Evolutionary conservation across 176 grass and related monocot genomes (phyloP), one percentile per base, ranked within the genome.

Genomic region (Bothriochloa decipiens): DNA sequence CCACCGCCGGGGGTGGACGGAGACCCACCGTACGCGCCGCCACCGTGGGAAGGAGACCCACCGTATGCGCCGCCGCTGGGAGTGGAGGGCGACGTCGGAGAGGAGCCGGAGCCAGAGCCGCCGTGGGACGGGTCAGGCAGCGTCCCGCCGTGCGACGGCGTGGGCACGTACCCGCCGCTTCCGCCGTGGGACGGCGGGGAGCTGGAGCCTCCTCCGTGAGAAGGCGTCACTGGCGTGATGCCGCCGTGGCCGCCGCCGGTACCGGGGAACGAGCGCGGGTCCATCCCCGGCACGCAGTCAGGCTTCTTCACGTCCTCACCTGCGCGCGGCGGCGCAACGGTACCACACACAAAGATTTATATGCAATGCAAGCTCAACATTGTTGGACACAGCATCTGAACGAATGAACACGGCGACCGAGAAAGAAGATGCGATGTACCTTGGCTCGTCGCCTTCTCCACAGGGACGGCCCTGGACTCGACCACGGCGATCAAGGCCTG

Each of bases 221-320:
- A 82, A 2, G 90, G 90, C 5, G 90, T 86, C 7, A 83, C 41
- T n/a, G 83, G 68, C 3, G 67, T 77, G 26, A 80, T 83, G 36
- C 83, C 43, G 7, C 41, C 83, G 2, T 72, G 65, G 37, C 55
- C 46, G 36, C 83, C 43, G 47, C 47, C 45, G 45, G 45, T 47
- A 0, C 45, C 47, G 14, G 47, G 47, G 47, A 50, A 90, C 3
- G 29, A 49, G 58, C 0, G 88, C 37, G 88, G 88, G 74, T 90
- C 88, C 15, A 86, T 10, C 1, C 73, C 74, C 23, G 89, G 84
- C 76, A 91, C 89, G 81, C 89, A 91, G 81, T 91, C 89, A 32
- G 89, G 89, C 81, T 91, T 90, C 89, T 90, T 91, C 12, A 50
- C 47, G 47, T 50, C 47, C 4, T 50, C 47, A 17, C 47, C 47